These are phyloP conservation scores for Intubia oerlemansii DNA, from an alignment of 2,329 filamentous ascomycete species.

Conservation along the genomic window DNA sequence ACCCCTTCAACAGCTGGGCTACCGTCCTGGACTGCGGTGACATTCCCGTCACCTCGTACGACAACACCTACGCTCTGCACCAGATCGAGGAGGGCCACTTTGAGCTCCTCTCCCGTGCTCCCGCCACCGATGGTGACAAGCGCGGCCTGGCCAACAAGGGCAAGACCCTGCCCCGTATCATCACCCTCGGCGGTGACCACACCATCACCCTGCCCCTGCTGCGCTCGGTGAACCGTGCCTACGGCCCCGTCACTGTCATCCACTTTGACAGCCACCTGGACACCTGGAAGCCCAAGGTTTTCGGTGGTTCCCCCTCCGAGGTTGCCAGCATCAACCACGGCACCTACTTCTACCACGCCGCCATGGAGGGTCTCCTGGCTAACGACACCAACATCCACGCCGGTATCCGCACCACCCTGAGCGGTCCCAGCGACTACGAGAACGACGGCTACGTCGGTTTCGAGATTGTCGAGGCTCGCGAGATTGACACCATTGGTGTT, in stretches of 20 bases:
- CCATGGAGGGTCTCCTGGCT: conserved; percentile 52
- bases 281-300: conserved; percentile 68
- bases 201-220: conserved; percentile 39
- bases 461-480: conserved; percentile 53
- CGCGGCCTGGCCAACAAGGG: conserved; percentile 48
- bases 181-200: conserved; percentile 50
- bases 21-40: conserved; percentile 68
- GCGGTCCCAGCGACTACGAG: conserved; percentile 60
- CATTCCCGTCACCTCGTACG: conserved; percentile 71
- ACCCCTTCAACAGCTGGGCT: conserved; percentile 66
- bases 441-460: conserved; percentile 75
- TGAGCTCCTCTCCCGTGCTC: conserved; percentile 47
- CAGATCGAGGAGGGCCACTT: conserved; percentile 79
- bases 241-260: conserved; percentile 38
- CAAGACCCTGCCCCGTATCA: conserved; percentile 59
- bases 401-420: conserved; percentile 66
- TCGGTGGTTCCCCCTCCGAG: conserved; percentile 59
- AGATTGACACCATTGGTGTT: conserved; percentile 28
- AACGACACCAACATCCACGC: conserved; percentile 81
- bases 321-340: conserved; percentile 67
- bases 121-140: conserved; percentile 45
- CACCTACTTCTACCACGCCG: conserved; percentile 73
- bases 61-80: conserved; percentile 60
- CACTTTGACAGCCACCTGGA: conserved; percentile 45
- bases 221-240: conserved; percentile 36